Conservation (phyloP, 164 flowering plant genomes). For the Magnolia kwangsiensis region DNA sequence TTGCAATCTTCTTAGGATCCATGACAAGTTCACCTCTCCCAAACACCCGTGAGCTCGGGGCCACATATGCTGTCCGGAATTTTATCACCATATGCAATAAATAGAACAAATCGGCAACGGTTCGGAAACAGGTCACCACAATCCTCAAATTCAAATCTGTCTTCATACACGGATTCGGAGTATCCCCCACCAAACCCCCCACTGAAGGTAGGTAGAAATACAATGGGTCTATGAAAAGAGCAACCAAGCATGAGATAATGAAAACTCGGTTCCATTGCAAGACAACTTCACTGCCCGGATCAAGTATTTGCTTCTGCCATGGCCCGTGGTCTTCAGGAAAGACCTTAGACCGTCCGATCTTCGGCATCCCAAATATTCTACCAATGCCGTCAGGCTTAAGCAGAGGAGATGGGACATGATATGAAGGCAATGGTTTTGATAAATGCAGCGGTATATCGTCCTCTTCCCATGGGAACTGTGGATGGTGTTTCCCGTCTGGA, state of each 20-base stretch:
- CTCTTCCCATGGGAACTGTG: constrained; percentile 31
- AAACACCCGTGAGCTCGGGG: constrained; percentile 74
- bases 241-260: constrained; percentile 72
- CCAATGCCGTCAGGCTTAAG: constrained; percentile 8
- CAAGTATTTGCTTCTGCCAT: constrained; percentile 57
- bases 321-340: constrained; percentile 53
- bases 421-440: constrained; percentile 3
- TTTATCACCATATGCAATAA: constrained; percentile 64
- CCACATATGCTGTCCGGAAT: constrained; percentile 81
- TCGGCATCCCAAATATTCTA: constrained; percentile 28
- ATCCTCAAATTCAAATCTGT: constrained; percentile 64
- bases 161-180: constrained; percentile 42
- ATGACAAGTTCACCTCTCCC: constrained; percentile 92
- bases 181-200: constrained; percentile 3
- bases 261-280: constrained; percentile 75
- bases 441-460: constrained; percentile 9
- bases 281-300: constrained; percentile 78
- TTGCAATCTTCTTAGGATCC: constrained; percentile 73
- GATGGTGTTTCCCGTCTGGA: constrained; percentile 42
- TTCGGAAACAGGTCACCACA: constrained; percentile 63
- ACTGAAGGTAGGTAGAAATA: constrained; percentile 77
- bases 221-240: constrained; percentile 82
- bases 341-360: constrained; percentile 41
- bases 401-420: constrained; percentile 35
- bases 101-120: constrained; percentile 70